Conservation (phyloP, 352 stramenopile species). For the Phytophthora ramorum region DNA sequence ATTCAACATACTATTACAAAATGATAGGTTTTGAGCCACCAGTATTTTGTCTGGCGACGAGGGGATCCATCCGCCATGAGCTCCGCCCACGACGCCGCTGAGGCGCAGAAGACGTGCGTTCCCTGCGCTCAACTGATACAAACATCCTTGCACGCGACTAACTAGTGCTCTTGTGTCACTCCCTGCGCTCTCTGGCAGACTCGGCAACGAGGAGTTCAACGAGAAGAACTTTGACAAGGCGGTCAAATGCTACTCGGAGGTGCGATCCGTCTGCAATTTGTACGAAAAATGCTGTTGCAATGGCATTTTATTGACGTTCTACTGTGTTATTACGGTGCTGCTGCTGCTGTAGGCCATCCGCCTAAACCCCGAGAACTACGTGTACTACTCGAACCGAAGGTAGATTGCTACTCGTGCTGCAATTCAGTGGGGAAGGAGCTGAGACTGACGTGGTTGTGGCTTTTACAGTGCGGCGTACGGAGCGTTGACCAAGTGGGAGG, state of each 20-base stretch:
- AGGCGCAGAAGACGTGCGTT: conserved; percentile 73
- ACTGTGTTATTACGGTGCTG: not conserved
- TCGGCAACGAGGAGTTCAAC: conserved; percentile 90
- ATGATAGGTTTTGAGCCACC: not conserved
- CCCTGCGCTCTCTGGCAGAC: conserved; percentile 29
- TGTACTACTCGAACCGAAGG: conserved; percentile 90
- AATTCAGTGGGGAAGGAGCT: not conserved
- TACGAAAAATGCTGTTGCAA: not conserved
- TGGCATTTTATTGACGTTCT: not conserved
- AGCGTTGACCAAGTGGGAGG: conserved; percentile 71
- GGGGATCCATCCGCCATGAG: conserved; percentile 40
- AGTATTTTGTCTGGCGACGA: conserved; percentile 18
- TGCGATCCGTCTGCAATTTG: conserved; percentile 12
- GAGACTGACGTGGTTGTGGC: not conserved
- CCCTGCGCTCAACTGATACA: not conserved
- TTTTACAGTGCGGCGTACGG: conserved; percentile 70
- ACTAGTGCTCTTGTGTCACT: not conserved
- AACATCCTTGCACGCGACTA: not conserved
- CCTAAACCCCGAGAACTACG: conserved; percentile 73
- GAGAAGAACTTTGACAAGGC: conserved; percentile 87
- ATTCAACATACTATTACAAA: not conserved
- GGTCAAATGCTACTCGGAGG: conserved; percentile 82
- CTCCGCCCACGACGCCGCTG: conserved; percentile 52
- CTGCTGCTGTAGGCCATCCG: conserved; percentile 63
- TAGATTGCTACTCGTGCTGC: conserved; percentile 12